Evolutionary conservation across 139 green algal species (phyloP), one percentile per base, ranked within the genome.

Genomic region (Chlorella sp.): DNA sequence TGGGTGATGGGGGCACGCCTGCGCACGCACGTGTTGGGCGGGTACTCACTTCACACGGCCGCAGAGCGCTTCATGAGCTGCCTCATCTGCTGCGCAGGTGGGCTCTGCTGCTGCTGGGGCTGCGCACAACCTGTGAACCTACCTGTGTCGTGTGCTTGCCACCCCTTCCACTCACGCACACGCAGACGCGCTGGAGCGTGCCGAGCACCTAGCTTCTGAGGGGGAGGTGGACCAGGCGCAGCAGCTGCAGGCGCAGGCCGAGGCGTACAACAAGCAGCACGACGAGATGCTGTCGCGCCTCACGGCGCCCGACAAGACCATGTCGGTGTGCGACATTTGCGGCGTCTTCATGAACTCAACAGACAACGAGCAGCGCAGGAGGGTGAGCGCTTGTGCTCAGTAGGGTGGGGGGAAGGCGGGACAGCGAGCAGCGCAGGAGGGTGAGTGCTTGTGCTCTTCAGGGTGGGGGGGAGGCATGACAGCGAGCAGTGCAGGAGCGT

Each of bases 311-410:
- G 88, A 93, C 24, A 74, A 87, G 33, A 86, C 77, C 55, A 91
- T 93, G 86, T 86, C 77, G 26, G 91, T 94, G 35, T 96, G 91
- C 66, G 87, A 94, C n/a, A 83, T 97, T 64, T 95, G 89, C 62
- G 91, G 90, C 36, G 81, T 96, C 33, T 95, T 95, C 78, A 93
- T 95, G 73, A 92, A 93, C 80, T 87, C 76, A 72, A 92, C 81
- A 35, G 91, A 95, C 82, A 93, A 92, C 72, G 88, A 95, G 63
- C 80, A 88, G 74, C 78, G 88, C 34, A 67, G 83, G 49, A 64
- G 80, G 82, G 86, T 85, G 62, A 75, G 82, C 31, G 62, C 4
- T 64, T 55, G 42, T 24, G 42, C 17, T 10, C 10, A 10, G 10
- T 10, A 17, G 17, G 17, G 10, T 55, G 42, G 42, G 10, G 10